A percentile compares a stretch with the other conserved stretches of the same genome.
Evolutionary conservation across 371 early-diverging fungal species (phyloP).

Genomic region (Mortierella sp.): DNA sequence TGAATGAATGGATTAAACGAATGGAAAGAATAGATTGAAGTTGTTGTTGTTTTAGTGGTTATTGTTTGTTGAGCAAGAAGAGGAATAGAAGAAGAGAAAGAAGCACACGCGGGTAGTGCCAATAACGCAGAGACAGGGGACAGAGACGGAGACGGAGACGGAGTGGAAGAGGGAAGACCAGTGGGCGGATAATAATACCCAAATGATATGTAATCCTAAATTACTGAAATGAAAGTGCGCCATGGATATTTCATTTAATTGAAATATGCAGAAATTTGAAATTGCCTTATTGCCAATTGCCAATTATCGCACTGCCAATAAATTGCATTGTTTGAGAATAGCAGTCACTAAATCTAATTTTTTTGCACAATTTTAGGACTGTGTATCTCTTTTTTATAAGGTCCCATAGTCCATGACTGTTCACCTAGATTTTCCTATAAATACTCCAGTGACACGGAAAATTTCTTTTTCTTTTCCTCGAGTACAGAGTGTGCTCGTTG

Average conservation of each 20-base stretch:
- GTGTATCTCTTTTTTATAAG: too few relatives aligned
- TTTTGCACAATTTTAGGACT: too few relatives aligned
- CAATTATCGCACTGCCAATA: too few relatives aligned
- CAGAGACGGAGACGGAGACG: neutral
- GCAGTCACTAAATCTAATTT: too few relatives aligned
- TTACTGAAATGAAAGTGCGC: neutral
- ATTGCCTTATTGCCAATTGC: too few relatives aligned
- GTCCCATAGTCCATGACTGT: conserved; percentile 3
- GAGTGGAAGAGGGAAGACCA: too few relatives aligned
- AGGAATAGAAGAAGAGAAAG: neutral
- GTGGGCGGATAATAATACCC: too few relatives aligned
- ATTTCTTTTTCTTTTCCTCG: neutral
- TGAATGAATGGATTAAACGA: too few relatives aligned
- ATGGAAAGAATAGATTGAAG: too few relatives aligned
- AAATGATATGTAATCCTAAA: neutral
- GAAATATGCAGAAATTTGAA: conserved; percentile 2
- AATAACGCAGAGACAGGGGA: neutral
- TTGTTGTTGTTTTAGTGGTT: neutral
- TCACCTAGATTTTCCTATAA: neutral
- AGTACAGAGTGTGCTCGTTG: conserved; percentile 43
- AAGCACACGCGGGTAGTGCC: neutral
- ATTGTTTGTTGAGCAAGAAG: neutral
- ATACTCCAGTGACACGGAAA: neutral
- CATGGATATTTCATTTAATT: neutral
- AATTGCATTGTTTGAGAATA: too few relatives aligned